Conservation (phyloP, 2,329 filamentous ascomycete genomes). For the Alternaria consortialis region DNA sequence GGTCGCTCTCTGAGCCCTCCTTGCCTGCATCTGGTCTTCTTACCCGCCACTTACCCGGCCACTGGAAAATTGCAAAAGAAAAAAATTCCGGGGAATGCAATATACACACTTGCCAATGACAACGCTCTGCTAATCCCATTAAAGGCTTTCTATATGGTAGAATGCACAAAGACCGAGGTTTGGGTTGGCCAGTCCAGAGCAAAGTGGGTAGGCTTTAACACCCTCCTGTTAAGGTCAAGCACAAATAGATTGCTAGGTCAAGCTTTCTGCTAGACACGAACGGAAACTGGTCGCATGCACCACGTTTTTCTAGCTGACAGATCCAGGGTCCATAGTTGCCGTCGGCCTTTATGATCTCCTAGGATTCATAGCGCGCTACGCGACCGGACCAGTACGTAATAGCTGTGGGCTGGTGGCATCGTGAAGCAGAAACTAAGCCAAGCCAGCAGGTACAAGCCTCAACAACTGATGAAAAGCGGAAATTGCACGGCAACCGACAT, state of each 20-base stretch:
- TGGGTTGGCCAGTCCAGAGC: slow-evolving; percentile 23
- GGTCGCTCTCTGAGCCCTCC: slow-evolving; percentile 4
- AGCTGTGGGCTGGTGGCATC: slow-evolving; percentile 22
- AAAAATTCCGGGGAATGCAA: slow-evolving; percentile 20
- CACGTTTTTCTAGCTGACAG: slow-evolving; percentile 1
- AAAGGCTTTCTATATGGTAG: slow-evolving; percentile 6
- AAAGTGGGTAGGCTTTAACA: slow-evolving; percentile 15
- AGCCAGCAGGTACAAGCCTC: slow-evolving; percentile 16
- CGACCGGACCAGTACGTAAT: slow-evolving; percentile 33
- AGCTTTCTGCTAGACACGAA: slow-evolving; percentile 11
- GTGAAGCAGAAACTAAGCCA: slow-evolving; percentile 24
- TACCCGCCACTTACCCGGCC: slow-evolving; percentile 14
- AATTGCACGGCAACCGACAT: slow-evolving; percentile 23
- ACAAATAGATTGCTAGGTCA: slow-evolving; percentile 13
- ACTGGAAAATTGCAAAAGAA: slow-evolving; percentile 18
- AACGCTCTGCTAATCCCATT: not conserved
- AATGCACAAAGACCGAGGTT: slow-evolving; percentile 16
- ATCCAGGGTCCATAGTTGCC: slow-evolving; percentile 25
- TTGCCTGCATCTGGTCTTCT: slow-evolving; percentile 8
- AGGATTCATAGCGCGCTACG: slow-evolving; percentile 25
- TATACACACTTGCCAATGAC: slow-evolving; percentile 9
- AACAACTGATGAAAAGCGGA: slow-evolving; percentile 25
- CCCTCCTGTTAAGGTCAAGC: slow-evolving; percentile 24
- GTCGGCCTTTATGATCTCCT: slow-evolving; percentile 19
- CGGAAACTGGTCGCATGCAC: slow-evolving; percentile 16